Conservation (phyloP, 306 rosid genomes). For the Mimosa bimucronata region DNA sequence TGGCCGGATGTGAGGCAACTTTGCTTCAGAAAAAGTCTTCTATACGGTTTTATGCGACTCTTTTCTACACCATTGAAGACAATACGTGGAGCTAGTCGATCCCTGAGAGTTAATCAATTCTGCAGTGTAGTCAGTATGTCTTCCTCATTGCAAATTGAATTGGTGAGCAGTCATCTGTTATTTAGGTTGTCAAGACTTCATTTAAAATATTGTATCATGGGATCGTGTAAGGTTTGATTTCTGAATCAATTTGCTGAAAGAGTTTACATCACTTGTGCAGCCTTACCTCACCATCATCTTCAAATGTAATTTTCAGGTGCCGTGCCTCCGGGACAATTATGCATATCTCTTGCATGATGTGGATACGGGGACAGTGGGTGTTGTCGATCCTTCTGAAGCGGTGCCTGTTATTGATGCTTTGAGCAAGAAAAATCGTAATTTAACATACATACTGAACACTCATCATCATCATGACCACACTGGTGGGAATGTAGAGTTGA, state of each 20-base stretch:
- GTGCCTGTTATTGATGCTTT: conserved; percentile 80
- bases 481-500: conserved; percentile 88
- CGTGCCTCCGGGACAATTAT: conserved; percentile 86
- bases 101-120: conserved; percentile 77
- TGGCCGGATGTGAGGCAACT: conserved; percentile 88
- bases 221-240: conserved; percentile 26
- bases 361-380: conserved; percentile 96
- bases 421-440: conserved; percentile 76
- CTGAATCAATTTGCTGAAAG: neutral
- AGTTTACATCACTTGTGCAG: neutral
- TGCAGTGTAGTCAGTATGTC: conserved; percentile 91
- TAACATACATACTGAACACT: conserved; percentile 90
- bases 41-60: conserved; percentile 78
- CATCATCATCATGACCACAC: conserved; percentile 95
- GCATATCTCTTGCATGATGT: conserved; percentile 91
- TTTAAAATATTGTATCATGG: conserved; percentile 6
- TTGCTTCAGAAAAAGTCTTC: conserved; percentile 70
- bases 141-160: conserved; percentile 83
- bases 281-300: conserved; percentile 2
- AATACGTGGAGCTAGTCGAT: conserved; percentile 86
- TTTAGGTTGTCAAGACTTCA: neutral
- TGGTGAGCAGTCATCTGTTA: conserved; percentile 60
- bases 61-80: conserved; percentile 84
- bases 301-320: conserved; percentile 60
- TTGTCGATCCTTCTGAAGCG: conserved; percentile 98